phyloP scores from a whole-genome alignment of 345 rosid species.

The Populus davidiana region DNA sequence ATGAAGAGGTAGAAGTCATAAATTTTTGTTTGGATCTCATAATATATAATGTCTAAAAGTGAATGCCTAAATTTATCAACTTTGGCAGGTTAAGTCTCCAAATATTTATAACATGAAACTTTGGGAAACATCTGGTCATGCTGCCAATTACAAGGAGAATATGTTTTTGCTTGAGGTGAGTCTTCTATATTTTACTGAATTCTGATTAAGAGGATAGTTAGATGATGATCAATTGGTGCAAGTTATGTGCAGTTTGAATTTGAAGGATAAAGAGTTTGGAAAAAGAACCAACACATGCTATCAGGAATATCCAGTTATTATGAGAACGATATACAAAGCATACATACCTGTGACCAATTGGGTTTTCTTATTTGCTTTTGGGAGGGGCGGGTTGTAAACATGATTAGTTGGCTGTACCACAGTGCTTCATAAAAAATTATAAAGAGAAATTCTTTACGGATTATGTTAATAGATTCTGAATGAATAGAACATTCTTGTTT shows the following conservation, averaged over 20 bases:
- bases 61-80: constrained; percentile 12
- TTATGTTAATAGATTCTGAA: background rate
- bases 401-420: background rate
- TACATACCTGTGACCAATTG: background rate
- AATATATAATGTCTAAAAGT: background rate
- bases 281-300: background rate
- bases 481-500: background rate
- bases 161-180: constrained; percentile 93
- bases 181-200: background rate
- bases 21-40: constrained; percentile 14
- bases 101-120: constrained; percentile 93
- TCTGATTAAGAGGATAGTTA: background rate
- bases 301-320: background rate
- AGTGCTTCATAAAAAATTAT: no score
- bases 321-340: background rate
- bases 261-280: background rate
- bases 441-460: no score
- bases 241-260: background rate
- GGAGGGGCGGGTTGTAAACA: background rate
- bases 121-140: constrained; percentile 97
- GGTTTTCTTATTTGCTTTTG: no score
- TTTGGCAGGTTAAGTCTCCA: constrained; percentile 81
- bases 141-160: constrained; percentile 91
- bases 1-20: constrained; percentile 64
- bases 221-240: background rate